These are phyloP conservation scores for Evansstolkia leycettana DNA, from an alignment of 495 filamentous ascomycete species.

Conservation along the genomic window DNA sequence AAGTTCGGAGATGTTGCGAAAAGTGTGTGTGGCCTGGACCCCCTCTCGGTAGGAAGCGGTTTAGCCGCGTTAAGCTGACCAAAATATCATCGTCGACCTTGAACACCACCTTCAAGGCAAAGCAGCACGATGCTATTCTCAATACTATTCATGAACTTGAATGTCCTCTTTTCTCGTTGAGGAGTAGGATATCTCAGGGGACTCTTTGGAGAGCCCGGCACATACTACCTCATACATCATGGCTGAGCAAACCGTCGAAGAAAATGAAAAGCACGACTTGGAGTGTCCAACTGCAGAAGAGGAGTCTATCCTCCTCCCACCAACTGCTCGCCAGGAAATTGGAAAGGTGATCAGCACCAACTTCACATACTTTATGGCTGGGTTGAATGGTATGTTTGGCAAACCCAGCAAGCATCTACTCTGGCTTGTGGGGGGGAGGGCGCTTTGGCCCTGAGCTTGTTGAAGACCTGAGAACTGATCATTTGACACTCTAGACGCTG, in stretches of 20 bases:
- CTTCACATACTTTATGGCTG: slow-evolving; percentile 41
- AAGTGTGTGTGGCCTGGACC: not conserved
- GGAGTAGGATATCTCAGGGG: too few species aligned
- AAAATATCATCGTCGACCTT: not conserved
- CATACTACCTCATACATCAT: too few species aligned
- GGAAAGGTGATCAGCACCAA: slow-evolving; percentile 35
- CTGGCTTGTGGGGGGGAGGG: too few species aligned
- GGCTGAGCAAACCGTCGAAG: not conserved
- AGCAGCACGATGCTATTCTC: too few species aligned
- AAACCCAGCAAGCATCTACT: too few species aligned
- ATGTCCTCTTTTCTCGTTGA: too few species aligned
- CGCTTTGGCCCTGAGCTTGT: too few species aligned
- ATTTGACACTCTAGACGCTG: slow-evolving; percentile 23
- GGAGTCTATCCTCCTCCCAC: not conserved
- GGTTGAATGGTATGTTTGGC: slow-evolving; percentile 23
- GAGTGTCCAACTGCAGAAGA: slow-evolving; percentile 1
- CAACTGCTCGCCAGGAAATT: slow-evolving; percentile 8
- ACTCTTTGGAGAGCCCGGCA: too few species aligned
- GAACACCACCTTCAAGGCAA: too few species aligned
- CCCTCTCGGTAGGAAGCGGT: not conserved
- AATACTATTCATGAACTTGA: too few species aligned
- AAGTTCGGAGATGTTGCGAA: not conserved
- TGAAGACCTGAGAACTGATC: too few species aligned
- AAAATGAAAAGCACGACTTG: slow-evolving; percentile 3
- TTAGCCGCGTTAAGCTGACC: not conserved